A percentile compares a stretch with the other conserved stretches of the same genome.
Conservation (phyloP, 148 eudicot genomes). For the Spergularia bocconei region DNA sequence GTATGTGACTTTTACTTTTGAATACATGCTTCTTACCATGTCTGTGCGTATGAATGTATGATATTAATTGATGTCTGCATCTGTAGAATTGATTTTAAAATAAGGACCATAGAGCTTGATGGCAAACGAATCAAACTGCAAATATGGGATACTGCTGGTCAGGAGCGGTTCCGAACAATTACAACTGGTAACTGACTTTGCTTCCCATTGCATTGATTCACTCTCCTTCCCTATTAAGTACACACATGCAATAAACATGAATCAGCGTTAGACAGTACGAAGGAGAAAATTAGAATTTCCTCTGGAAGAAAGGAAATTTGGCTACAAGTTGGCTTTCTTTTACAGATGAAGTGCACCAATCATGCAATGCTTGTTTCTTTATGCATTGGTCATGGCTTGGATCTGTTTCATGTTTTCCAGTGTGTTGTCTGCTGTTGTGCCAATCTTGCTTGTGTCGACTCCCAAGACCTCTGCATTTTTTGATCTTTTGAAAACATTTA, state of each 20-base stretch:
- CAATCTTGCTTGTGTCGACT: background rate
- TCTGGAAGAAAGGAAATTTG: background rate
- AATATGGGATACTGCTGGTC: conserved; percentile 89
- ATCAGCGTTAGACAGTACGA: background rate
- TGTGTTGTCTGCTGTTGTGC: background rate
- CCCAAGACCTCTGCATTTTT: background rate
- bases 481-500: background rate
- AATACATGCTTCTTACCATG: conserved; percentile 7
- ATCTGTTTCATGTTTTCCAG: background rate
- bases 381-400: background rate
- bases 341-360: background rate
- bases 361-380: background rate
- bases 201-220: background rate
- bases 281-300: background rate
- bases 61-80: conserved; percentile 3
- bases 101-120: conserved; percentile 80
- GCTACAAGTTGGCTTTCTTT: background rate
- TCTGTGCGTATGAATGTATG: conserved; percentile 13
- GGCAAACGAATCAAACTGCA: conserved; percentile 74
- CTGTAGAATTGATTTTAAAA: conserved; percentile 70
- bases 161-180: conserved; percentile 76
- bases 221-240: no score
- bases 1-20: conserved; percentile 28
- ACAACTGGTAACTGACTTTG: conserved; percentile 52
- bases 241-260: background rate